Evolutionary conservation across 2,329 filamentous ascomycete genomes (phyloP).

Genomic region (Aureobasidium sp.): DNA sequence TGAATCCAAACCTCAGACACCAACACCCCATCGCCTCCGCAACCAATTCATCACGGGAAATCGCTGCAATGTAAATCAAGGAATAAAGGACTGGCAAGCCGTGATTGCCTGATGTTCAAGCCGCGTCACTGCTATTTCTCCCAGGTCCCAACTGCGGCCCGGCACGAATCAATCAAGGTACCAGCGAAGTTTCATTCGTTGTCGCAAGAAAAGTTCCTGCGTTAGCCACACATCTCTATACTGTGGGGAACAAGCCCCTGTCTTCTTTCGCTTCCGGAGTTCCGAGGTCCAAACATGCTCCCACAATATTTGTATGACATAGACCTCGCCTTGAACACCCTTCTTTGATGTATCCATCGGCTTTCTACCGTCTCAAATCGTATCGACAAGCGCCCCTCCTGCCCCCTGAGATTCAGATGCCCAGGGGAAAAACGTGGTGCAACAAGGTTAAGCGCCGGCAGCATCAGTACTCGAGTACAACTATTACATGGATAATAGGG

Average conservation of each 20-base stretch:
- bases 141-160: slow-evolving; percentile 8
- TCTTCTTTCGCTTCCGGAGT: slow-evolving; percentile 5
- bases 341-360: background rate
- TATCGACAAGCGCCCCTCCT: slow-evolving; percentile 11
- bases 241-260: slow-evolving; percentile 14
- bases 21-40: slow-evolving; percentile 5
- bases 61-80: slow-evolving; percentile 12
- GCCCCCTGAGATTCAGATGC: background rate
- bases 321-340: background rate
- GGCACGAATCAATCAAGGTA: slow-evolving; percentile 16
- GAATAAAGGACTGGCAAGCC: slow-evolving; percentile 9
- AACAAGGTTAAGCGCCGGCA: slow-evolving; percentile 8
- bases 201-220: slow-evolving; percentile 15
- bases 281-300: slow-evolving; percentile 10
- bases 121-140: background rate
- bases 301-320: slow-evolving; percentile 4
- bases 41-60: background rate
- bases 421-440: slow-evolving; percentile 8
- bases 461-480: slow-evolving; percentile 6
- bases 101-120: slow-evolving; percentile 9
- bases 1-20: background rate
- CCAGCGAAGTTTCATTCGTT: slow-evolving; percentile 12
- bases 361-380: background rate
- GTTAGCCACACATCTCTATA: slow-evolving; percentile 6
- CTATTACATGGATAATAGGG: background rate